phyloP scores from a whole-genome alignment of 371 early-diverging fungal genomes.

The Circinella minor region DNA sequence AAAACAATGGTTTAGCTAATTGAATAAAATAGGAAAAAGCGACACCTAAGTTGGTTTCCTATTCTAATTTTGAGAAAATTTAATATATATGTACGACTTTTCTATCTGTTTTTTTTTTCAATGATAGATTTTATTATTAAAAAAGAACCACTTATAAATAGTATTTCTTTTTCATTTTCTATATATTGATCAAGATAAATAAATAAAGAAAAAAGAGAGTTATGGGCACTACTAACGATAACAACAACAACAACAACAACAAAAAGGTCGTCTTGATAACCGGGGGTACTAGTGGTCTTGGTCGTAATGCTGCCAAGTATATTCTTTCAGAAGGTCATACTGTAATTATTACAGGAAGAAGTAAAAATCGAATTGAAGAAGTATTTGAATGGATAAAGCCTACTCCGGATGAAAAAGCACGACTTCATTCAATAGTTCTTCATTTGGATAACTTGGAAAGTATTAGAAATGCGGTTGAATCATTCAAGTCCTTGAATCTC shows the following conservation, averaged over 20 bases:
- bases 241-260: not conserved
- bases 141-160: too few relatives aligned
- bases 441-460: slow-evolving; percentile 30
- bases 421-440: slow-evolving; percentile 23
- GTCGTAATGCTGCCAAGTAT: slow-evolving; percentile 33
- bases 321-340: slow-evolving; percentile 33
- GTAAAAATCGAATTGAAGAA: slow-evolving; percentile 15
- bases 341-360: slow-evolving; percentile 46
- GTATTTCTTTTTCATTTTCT: too few relatives aligned
- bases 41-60: too few relatives aligned
- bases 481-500: slow-evolving; percentile 23
- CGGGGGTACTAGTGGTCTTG: slow-evolving; percentile 45
- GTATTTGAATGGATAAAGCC: not conserved
- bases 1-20: too few relatives aligned
- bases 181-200: too few relatives aligned
- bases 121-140: too few relatives aligned
- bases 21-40: too few relatives aligned
- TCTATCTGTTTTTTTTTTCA: too few relatives aligned
- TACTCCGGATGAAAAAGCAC: not conserved
- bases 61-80: too few relatives aligned
- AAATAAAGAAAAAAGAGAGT: too few relatives aligned
- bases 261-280: slow-evolving; percentile 39
- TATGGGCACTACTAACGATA: too few relatives aligned
- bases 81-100: too few relatives aligned
- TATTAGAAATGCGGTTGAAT: slow-evolving; percentile 24